Conservation (phyloP, 2,329 filamentous ascomycete genomes). For the Aspergillus fumigatus region DNA sequence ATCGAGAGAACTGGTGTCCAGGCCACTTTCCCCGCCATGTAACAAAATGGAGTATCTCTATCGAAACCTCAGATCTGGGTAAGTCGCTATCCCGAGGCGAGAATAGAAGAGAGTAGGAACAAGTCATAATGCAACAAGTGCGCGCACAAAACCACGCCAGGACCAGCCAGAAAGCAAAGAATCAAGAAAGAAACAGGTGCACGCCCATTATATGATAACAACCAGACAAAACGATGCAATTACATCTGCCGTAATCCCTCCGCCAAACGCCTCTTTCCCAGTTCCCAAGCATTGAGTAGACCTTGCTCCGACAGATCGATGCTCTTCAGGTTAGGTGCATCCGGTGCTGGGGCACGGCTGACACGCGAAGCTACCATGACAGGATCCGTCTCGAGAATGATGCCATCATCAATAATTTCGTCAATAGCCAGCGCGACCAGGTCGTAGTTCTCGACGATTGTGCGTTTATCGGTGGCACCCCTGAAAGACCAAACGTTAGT, state of each 20-base stretch:
- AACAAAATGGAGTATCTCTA: slow-evolving; percentile 19
- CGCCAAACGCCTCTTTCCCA: slow-evolving; percentile 85
- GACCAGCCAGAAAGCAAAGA: slow-evolving; percentile 31
- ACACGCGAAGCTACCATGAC: slow-evolving; percentile 90
- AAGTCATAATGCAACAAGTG: slow-evolving; percentile 18
- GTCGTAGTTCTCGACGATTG: slow-evolving; percentile 98
- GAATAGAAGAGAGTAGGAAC: slow-evolving; percentile 8
- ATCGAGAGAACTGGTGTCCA: background rate
- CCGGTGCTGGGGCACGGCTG: slow-evolving; percentile 84
- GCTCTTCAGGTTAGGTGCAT: slow-evolving; percentile 81
- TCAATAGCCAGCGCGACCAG: slow-evolving; percentile 90
- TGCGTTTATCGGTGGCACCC: slow-evolving; percentile 95
- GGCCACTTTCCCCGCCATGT: background rate
- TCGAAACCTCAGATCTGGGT: slow-evolving; percentile 12
- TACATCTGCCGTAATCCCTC: slow-evolving; percentile 72
- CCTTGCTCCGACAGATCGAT: slow-evolving; percentile 96
- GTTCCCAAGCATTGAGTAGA: slow-evolving; percentile 86
- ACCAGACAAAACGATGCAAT: slow-evolving; percentile 16
- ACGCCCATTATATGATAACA: slow-evolving; percentile 6
- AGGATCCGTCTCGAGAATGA: slow-evolving; percentile 95
- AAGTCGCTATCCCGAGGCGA: slow-evolving; percentile 1
- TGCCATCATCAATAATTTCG: slow-evolving; percentile 91
- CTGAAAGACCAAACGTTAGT: slow-evolving; percentile 43
- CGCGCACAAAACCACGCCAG: slow-evolving; percentile 30
- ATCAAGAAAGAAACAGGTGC: slow-evolving; percentile 16